Percentiles rank a stretch among this genome's conserved stretches.
Conservation (phyloP, 305 asterid species). For the Solanum hybrid region DNA sequence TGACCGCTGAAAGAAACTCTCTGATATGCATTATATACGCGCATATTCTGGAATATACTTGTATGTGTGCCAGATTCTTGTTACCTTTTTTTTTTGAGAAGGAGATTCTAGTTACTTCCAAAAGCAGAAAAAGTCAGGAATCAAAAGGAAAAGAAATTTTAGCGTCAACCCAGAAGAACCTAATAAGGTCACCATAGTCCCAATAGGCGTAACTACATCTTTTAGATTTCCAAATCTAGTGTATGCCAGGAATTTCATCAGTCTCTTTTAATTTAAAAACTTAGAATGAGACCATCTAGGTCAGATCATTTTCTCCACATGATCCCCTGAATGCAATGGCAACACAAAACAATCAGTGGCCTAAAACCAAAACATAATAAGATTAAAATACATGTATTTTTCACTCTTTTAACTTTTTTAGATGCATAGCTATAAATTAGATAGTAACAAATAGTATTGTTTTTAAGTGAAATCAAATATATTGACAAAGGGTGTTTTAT, state of each 20-base stretch:
- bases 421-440: not conserved
- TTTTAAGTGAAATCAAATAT: not conserved
- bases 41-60: not conserved
- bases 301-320: not conserved
- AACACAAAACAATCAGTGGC: not conserved
- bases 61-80: not conserved
- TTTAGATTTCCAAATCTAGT: not conserved
- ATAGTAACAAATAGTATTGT: not conserved
- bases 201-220: not conserved
- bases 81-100: not conserved
- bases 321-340: not conserved
- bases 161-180: not conserved
- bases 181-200: not conserved
- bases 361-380: not conserved
- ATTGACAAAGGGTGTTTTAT: not conserved
- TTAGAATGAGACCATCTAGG: not conserved
- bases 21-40: not conserved
- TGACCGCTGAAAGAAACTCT: not conserved
- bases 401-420: not conserved
- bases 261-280: not conserved
- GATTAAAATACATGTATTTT: not conserved
- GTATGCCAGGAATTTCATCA: not conserved
- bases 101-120: not conserved
- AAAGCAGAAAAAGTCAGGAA: not conserved
- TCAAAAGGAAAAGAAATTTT: not conserved